Conservation (phyloP, 768 basidiomycete species). For the Panus rudis region DNA sequence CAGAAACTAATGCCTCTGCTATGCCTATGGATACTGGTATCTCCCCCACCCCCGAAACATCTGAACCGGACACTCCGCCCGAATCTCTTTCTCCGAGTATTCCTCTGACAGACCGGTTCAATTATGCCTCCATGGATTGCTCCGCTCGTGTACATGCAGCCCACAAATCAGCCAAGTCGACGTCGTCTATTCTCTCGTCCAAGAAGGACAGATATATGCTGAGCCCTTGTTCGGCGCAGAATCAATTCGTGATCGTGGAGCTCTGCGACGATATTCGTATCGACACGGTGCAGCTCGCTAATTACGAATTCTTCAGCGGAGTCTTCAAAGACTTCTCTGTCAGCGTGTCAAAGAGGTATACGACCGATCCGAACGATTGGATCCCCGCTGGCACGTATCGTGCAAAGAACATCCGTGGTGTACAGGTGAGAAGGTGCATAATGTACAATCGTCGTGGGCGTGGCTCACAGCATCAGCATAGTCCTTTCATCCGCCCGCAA, state of each 20-base stretch:
- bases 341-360: constrained; percentile 51
- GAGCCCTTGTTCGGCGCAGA: constrained; percentile 67
- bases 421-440: constrained; percentile 72
- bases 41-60: background rate
- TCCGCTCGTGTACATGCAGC: constrained; percentile 86
- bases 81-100: constrained; percentile 50
- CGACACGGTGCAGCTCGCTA: constrained; percentile 92
- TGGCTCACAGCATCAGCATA: constrained; percentile 18
- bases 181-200: constrained; percentile 76
- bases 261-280: constrained; percentile 97
- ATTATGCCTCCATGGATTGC: constrained; percentile 91
- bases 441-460: background rate
- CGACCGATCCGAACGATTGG: constrained; percentile 35
- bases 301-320: constrained; percentile 97
- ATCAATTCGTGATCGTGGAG: constrained; percentile 86
- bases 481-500: constrained; percentile 74
- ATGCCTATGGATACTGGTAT: background rate
- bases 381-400: constrained; percentile 69
- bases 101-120: constrained; percentile 82
- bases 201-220: constrained; percentile 97
- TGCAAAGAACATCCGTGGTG: constrained; percentile 86
- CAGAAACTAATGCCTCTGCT: background rate
- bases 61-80: constrained; percentile 13
- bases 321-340: constrained; percentile 90
- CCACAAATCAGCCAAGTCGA: constrained; percentile 75